Percentiles rank a stretch among this genome's conserved stretches.
Evolutionary conservation across 2,329 filamentous ascomycete species (phyloP).

Genomic region (Lasiodiplodia gonubiensis): DNA sequence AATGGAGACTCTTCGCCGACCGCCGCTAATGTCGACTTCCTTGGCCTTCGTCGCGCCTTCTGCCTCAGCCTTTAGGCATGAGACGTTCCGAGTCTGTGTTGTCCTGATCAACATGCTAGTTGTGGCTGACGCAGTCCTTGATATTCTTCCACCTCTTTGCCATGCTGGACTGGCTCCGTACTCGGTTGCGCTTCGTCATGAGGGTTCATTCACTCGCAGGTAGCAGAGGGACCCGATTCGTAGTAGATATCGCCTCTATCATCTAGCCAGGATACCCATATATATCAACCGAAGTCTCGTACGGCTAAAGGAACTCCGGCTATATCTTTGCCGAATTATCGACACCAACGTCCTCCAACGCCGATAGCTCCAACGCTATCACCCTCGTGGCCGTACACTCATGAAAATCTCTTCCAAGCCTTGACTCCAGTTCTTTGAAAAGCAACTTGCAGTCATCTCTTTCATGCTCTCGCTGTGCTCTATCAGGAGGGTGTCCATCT

Average conservation of each 20-base stretch:
- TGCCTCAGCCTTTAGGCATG: constrained; percentile 4
- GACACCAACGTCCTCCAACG: neutral
- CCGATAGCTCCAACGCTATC: neutral
- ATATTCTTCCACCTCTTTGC: constrained; percentile 14
- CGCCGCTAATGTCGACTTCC: constrained; percentile 3
- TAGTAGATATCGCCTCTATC: too few species aligned
- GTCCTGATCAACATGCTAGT: constrained; percentile 11
- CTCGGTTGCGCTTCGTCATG: neutral
- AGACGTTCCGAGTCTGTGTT: too few species aligned
- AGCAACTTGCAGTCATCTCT: neutral
- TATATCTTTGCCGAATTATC: neutral
- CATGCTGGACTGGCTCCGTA: neutral
- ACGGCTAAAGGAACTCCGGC: too few species aligned
- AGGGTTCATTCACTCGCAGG: neutral
- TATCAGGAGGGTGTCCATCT: neutral
- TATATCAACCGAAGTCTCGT: neutral
- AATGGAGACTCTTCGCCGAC: constrained; percentile 10
- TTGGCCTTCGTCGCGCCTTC: constrained; percentile 1
- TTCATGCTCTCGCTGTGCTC: neutral
- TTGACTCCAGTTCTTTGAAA: neutral
- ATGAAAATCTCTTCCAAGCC: neutral
- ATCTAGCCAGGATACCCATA: too few species aligned
- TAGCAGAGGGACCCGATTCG: too few species aligned
- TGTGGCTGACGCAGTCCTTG: neutral
- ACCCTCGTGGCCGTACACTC: neutral